Evolutionary conservation across 495 filamentous ascomycete genomes (phyloP).

Genomic region (Melanomma pulvis-pyrius): DNA sequence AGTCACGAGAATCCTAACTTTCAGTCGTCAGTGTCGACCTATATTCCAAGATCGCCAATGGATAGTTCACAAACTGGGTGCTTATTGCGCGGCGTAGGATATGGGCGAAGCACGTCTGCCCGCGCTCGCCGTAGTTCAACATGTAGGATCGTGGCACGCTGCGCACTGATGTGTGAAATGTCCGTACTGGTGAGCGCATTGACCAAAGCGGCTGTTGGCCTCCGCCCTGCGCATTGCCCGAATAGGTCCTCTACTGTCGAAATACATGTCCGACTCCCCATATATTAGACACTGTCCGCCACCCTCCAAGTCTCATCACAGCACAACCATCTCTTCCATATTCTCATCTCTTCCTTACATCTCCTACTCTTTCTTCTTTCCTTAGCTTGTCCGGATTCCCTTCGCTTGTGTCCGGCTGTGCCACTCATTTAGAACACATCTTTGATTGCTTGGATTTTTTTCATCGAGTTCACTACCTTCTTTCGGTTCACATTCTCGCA

Average conservation of each 20-base stretch:
- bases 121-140: neutral
- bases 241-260: neutral
- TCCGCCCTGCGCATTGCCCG: neutral
- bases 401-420: slow-evolving; percentile 3
- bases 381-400: neutral
- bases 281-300: neutral
- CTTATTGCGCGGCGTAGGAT: neutral
- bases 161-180: neutral
- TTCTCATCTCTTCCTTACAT: neutral
- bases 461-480: slow-evolving; percentile 6
- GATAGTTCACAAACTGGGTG: neutral
- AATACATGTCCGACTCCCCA: neutral
- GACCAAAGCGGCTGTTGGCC: neutral
- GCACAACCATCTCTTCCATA: neutral
- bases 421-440: neutral
- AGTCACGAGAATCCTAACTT: neutral
- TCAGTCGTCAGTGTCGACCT: neutral
- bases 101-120: neutral
- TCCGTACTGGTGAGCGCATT: neutral
- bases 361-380: neutral
- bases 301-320: neutral
- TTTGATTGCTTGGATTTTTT: slow-evolving; percentile 1
- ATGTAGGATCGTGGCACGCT: neutral
- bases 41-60: neutral
- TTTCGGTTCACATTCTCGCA: neutral